phyloP scores from a whole-genome alignment of 1,284 basidiomycete genomes.

The Moesziomyces globuligerus region DNA sequence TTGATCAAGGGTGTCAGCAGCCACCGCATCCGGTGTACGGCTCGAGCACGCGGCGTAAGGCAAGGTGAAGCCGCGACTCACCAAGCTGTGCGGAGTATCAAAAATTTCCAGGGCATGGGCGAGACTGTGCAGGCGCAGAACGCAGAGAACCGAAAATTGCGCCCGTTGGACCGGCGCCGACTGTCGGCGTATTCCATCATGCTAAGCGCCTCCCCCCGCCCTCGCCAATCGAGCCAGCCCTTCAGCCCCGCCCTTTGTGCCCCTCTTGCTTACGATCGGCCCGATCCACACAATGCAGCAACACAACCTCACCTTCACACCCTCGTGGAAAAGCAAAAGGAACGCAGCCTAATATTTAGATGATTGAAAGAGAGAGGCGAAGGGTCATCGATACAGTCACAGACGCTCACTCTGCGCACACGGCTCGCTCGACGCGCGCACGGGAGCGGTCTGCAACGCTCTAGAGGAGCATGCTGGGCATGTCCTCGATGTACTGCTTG shows the following conservation, averaged over 20 bases:
- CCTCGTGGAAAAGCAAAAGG: background rate
- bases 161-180: too few relatives aligned
- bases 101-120: conserved; percentile 7
- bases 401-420: too few relatives aligned
- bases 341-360: conserved; percentile 6
- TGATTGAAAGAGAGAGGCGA: background rate
- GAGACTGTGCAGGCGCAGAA: background rate
- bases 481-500: conserved; percentile 67
- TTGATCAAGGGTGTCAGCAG: too few relatives aligned
- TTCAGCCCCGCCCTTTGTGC: too few relatives aligned
- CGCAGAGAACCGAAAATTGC: too few relatives aligned
- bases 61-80: too few relatives aligned
- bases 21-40: too few relatives aligned
- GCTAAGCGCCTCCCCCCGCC: too few relatives aligned
- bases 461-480: conserved; percentile 64
- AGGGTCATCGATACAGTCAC: background rate
- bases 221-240: too few relatives aligned
- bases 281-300: conserved; percentile 5
- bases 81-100: conserved; percentile 1
- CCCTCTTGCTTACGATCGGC: background rate
- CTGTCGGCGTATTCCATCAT: too few relatives aligned
- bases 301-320: background rate
- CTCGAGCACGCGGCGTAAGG: too few relatives aligned
- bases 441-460: background rate
- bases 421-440: too few relatives aligned